Conservation (phyloP, 2,329 filamentous ascomycete genomes). For the Colletotrichum neosansevieriae region DNA sequence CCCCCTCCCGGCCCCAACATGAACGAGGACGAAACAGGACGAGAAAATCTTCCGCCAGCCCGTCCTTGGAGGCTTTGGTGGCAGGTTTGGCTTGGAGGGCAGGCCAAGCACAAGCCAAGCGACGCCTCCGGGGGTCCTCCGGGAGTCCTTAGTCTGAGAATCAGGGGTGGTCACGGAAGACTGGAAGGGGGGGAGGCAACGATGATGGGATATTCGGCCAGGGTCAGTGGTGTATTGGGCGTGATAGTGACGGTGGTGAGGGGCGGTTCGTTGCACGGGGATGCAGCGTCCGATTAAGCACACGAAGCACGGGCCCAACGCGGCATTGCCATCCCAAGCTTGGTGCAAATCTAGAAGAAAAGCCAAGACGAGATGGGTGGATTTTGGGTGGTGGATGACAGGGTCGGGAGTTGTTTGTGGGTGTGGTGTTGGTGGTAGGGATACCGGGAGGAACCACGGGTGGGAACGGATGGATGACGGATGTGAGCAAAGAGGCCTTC, state of each 20-base stretch:
- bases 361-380: slow-evolving; percentile 40
- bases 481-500: background rate
- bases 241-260: slow-evolving; percentile 18
- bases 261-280: slow-evolving; percentile 34
- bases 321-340: slow-evolving; percentile 44
- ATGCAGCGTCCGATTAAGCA: slow-evolving; percentile 40
- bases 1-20: slow-evolving; percentile 35
- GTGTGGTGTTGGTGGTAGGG: slow-evolving; percentile 3
- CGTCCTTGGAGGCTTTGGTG: slow-evolving; percentile 27
- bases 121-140: slow-evolving; percentile 18
- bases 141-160: slow-evolving; percentile 12
- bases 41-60: slow-evolving; percentile 37
- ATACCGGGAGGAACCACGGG: slow-evolving; percentile 18
- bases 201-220: slow-evolving; percentile 4
- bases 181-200: background rate
- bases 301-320: slow-evolving; percentile 41
- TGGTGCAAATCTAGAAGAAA: slow-evolving; percentile 38
- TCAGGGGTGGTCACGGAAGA: slow-evolving; percentile 9
- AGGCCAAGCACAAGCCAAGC: slow-evolving; percentile 35
- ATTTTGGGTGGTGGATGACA: slow-evolving; percentile 7
- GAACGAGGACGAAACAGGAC: slow-evolving; percentile 41
- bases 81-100: slow-evolving; percentile 2
- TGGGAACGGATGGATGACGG: slow-evolving; percentile 34
- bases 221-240: background rate
- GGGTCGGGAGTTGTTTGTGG: background rate